Conservation (phyloP, 106 monocot genomes). For the Phalaenopsis equestris region DNA sequence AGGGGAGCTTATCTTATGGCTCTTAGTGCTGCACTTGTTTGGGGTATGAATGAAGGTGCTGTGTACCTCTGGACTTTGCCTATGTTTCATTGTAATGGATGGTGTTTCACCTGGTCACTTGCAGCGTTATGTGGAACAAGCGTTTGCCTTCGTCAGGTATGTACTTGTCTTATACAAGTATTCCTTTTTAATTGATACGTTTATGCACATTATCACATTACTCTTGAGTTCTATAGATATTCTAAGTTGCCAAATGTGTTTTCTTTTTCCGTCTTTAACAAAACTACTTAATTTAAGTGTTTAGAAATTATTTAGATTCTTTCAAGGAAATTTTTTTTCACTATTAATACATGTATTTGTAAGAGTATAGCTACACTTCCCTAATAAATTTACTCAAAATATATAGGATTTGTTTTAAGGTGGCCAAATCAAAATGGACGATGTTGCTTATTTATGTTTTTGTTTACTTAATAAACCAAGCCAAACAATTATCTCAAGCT, state of each 20-base stretch:
- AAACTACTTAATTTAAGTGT: no score
- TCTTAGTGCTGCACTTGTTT: conserved; percentile 60
- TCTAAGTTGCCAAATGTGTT: background rate
- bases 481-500: no score
- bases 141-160: conserved; percentile 94
- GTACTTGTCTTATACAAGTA: background rate
- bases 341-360: no score
- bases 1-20: conserved; percentile 96
- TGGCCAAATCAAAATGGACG: no score
- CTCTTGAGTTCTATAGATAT: background rate
- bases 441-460: no score
- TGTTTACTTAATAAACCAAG: no score
- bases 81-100: conserved; percentile 98
- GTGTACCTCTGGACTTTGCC: conserved; percentile 91
- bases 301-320: no score
- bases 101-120: conserved; percentile 83
- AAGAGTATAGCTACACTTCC: no score
- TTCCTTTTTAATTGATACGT: background rate
- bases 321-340: no score
- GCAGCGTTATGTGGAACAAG: conserved; percentile 90
- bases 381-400: no score
- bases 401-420: no score
- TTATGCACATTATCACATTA: background rate
- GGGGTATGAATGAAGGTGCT: conserved; percentile 86
- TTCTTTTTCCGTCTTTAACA: background rate